A percentile compares a stretch with the other conserved stretches of the same genome.
These are phyloP conservation scores for Astragalus glycyphyllos DNA, from an alignment of 306 rosid species.

Conservation along the genomic window DNA sequence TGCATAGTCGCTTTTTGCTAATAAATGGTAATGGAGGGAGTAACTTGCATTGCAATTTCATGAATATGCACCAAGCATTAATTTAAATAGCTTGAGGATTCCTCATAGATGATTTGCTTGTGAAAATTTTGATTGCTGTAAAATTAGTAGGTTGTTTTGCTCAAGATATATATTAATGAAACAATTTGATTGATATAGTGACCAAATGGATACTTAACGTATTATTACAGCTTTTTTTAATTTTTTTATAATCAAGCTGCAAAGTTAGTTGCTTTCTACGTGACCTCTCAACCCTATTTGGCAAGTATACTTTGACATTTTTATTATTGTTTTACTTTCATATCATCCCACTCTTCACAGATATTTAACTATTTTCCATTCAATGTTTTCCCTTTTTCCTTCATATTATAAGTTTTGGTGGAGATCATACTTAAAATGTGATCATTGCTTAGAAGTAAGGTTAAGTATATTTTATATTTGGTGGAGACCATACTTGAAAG, in stretches of 20 bases:
- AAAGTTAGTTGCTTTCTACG: conserved; percentile 7
- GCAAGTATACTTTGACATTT: conserved; percentile 4
- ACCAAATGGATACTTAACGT: background rate
- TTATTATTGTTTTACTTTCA: background rate
- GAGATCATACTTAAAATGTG: background rate
- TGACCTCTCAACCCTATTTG: background rate
- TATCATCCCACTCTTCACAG: conserved; percentile 2
- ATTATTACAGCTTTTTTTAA: conserved; percentile 7
- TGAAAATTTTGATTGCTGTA: conserved; percentile 35
- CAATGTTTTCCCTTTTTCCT: background rate
- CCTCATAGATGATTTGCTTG: conserved; percentile 17
- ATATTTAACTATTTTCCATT: conserved; percentile 5
- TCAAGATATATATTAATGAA: background rate
- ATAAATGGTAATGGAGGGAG: too few species aligned
- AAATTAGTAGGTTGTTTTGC: conserved; percentile 19
- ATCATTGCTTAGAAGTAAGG: too few species aligned
- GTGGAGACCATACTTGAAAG: too few species aligned
- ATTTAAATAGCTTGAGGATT: conserved; percentile 8
- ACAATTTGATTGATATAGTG: background rate
- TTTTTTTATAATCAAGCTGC: background rate
- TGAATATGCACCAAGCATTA: conserved; percentile 32
- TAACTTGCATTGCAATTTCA: conserved; percentile 32
- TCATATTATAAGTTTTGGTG: background rate
- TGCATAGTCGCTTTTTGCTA: too few species aligned
- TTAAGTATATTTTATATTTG: too few species aligned